A percentile compares a stretch with the other conserved stretches of the same genome.
Evolutionary conservation across 176 grass and related monocot species (phyloP).

Genomic region (Dendrocalamus sinicus): DNA sequence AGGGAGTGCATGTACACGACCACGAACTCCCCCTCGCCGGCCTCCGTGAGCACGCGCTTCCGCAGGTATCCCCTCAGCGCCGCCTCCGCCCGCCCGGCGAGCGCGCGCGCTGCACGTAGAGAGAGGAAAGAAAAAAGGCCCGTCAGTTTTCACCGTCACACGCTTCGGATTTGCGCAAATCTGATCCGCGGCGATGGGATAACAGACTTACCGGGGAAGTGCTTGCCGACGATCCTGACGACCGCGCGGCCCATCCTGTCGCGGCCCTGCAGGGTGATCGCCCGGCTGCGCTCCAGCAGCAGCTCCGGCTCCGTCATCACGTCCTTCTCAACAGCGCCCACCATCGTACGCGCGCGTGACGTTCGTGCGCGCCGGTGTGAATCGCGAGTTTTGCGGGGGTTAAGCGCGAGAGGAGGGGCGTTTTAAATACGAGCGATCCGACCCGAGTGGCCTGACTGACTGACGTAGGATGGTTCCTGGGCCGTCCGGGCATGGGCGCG

Average conservation of each 20-base stretch:
- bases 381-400: neutral
- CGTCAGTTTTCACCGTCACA: neutral
- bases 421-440: constrained; percentile 44
- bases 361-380: neutral
- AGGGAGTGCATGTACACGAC: constrained; percentile 80
- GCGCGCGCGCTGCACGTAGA: constrained; percentile 49
- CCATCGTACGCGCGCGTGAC: constrained; percentile 1
- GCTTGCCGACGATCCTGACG: constrained; percentile 80
- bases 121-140: neutral
- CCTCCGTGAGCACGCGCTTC: constrained; percentile 53
- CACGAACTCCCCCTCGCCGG: constrained; percentile 59
- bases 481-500: constrained; percentile 39
- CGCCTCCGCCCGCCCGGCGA: constrained; percentile 60
- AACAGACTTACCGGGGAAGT: constrained; percentile 55
- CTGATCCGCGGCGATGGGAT: neutral
- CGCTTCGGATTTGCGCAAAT: neutral
- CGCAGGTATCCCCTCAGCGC: constrained; percentile 56
- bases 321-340: constrained; percentile 7
- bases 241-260: constrained; percentile 67
- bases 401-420: neutral
- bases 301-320: constrained; percentile 39
- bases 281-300: constrained; percentile 64
- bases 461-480: constrained; percentile 1
- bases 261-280: constrained; percentile 64
- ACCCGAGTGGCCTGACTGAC: neutral